Evolutionary conservation across 1,284 basidiomycete genomes (phyloP).

Genomic region (Phellinidium pouzarii): DNA sequence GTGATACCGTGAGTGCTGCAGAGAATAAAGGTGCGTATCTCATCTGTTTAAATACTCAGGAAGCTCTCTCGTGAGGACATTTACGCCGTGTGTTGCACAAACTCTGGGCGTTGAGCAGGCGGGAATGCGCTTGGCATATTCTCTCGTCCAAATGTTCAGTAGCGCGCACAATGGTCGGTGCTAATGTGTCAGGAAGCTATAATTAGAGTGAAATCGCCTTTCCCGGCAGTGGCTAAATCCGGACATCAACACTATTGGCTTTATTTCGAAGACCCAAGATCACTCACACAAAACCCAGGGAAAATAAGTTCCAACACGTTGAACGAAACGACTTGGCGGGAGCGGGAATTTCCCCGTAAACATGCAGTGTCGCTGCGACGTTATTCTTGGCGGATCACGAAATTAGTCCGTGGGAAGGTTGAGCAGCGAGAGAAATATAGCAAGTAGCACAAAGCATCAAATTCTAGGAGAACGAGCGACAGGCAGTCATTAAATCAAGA

Average conservation of each 20-base stretch:
- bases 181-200: not conserved
- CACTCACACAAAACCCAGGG: slow-evolving; percentile 10
- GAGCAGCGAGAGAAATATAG: too few relatives aligned
- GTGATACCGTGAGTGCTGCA: slow-evolving; percentile 6
- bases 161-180: slow-evolving; percentile 2
- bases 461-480: too few relatives aligned
- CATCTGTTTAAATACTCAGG: slow-evolving; percentile 5
- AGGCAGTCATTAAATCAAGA: too few relatives aligned
- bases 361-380: not conserved
- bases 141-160: too few relatives aligned
- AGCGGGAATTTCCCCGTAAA: slow-evolving; percentile 2
- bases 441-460: too few relatives aligned
- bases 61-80: not conserved
- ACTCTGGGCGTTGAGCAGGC: slow-evolving; percentile 1
- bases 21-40: not conserved
- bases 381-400: not conserved
- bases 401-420: not conserved
- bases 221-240: not conserved
- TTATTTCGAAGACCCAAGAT: not conserved
- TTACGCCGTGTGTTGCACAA: not conserved
- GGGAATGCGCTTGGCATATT: slow-evolving; percentile 15
- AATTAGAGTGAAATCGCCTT: not conserved
- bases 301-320: slow-evolving; percentile 13
- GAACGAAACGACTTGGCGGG: slow-evolving; percentile 7
- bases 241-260: not conserved